Conservation (phyloP, 2,329 filamentous ascomycete species). For the Colletotrichum lini region DNA sequence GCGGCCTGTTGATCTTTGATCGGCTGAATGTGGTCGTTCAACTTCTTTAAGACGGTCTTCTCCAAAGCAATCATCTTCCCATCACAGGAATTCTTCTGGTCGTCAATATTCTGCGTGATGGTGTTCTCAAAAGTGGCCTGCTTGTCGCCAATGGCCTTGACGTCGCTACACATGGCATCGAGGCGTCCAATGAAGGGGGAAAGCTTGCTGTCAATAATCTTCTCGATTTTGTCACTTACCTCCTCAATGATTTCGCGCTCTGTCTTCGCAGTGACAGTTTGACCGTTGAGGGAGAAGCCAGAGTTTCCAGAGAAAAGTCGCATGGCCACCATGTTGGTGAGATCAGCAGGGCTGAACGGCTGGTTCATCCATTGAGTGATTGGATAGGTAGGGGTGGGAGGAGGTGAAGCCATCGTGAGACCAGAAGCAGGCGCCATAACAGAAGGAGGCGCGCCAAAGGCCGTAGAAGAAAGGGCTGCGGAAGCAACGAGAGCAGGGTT, state of each 20-base stretch:
- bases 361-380: not conserved
- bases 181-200: not conserved
- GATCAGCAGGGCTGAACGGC: not conserved
- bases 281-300: not conserved
- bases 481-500: not conserved
- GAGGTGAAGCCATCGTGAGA: not conserved
- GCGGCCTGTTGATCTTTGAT: not conserved
- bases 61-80: not conserved
- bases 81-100: not conserved
- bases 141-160: not conserved
- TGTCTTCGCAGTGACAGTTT: not conserved
- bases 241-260: not conserved
- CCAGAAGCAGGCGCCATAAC: not conserved
- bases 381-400: not conserved
- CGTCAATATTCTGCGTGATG: not conserved
- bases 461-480: not conserved
- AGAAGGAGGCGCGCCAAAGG: not conserved
- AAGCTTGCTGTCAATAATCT: not conserved
- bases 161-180: not conserved
- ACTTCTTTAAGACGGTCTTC: not conserved
- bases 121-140: not conserved
- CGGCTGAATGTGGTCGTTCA: not conserved
- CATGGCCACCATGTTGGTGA: constrained; percentile 2
- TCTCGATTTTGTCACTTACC: not conserved
- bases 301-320: not conserved